phyloP scores from a whole-genome alignment of 768 basidiomycete species.

The Naematelia encephala region DNA sequence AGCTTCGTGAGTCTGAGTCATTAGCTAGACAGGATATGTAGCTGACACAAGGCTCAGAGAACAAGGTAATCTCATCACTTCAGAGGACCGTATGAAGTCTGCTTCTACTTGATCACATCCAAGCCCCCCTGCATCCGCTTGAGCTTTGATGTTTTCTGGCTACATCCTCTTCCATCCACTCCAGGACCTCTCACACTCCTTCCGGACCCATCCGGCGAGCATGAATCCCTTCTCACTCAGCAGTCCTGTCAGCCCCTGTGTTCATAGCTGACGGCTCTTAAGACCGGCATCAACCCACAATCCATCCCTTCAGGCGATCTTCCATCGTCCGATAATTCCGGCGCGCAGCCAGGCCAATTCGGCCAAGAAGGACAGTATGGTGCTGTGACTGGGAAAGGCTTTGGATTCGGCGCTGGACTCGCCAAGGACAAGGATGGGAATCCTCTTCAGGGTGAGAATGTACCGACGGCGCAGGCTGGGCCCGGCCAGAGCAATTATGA shows the following conservation, averaged over 20 bases:
- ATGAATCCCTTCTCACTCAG: too few species aligned
- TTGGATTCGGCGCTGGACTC: constrained; percentile 26
- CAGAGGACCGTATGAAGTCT: too few species aligned
- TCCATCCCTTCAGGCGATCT: background rate
- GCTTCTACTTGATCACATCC: too few species aligned
- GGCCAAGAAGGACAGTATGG: constrained; percentile 24
- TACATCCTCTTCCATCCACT: too few species aligned
- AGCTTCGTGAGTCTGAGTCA: background rate
- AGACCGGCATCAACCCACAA: background rate
- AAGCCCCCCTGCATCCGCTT: too few species aligned
- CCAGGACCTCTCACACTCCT: too few species aligned
- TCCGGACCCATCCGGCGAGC: too few species aligned
- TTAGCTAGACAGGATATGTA: background rate
- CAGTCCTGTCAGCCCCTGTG: too few species aligned
- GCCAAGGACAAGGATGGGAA: constrained; percentile 12
- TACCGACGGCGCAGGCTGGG: constrained; percentile 7
- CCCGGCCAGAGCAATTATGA: constrained; percentile 21
- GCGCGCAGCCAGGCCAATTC: constrained; percentile 8
- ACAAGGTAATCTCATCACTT: background rate
- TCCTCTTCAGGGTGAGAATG: constrained; percentile 3
- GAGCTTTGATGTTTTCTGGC: too few species aligned
- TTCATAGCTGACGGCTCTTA: background rate
- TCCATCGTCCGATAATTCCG: background rate
- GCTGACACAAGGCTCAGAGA: background rate
- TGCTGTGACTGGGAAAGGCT: constrained; percentile 23